These are phyloP conservation scores for Pelargonium fulgidum DNA, from an alignment of 441 rosid genomes.

Conservation along the genomic window DNA sequence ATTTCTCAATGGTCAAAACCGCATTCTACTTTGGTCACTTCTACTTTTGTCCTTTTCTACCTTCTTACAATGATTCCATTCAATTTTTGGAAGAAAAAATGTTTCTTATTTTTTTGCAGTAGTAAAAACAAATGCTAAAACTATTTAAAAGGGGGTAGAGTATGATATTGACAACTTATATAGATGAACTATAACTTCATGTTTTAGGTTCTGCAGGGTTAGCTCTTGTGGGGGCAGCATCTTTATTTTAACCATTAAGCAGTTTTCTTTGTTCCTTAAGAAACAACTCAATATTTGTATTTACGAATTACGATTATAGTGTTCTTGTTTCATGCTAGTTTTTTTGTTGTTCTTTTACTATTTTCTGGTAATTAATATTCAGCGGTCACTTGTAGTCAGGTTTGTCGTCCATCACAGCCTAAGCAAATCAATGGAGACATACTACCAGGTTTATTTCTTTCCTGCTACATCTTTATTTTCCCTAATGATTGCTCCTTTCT, in stretches of 20 bases:
- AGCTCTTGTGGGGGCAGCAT: not conserved
- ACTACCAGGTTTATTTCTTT: conserved; percentile 67
- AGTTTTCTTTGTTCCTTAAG: not conserved
- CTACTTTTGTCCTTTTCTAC: too few relatives aligned
- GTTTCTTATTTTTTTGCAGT: too few relatives aligned
- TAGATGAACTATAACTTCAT: not conserved
- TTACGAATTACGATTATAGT: not conserved
- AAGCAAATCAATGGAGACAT: conserved; percentile 98
- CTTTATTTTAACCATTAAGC: not conserved
- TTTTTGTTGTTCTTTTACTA: not conserved
- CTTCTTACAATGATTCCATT: too few relatives aligned
- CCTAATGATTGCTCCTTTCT: conserved; percentile 20
- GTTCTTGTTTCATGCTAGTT: conserved; percentile 1
- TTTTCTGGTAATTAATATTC: conserved; percentile 12
- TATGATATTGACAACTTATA: too few relatives aligned
- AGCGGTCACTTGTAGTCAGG: conserved; percentile 61
- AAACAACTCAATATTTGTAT: not conserved
- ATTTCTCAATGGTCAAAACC: too few relatives aligned
- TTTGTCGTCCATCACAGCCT: conserved; percentile 99
- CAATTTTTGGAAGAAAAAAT: too few relatives aligned
- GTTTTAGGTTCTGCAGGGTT: not conserved
- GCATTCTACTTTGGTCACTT: too few relatives aligned
- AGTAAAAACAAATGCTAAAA: too few relatives aligned
- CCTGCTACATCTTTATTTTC: conserved; percentile 19
- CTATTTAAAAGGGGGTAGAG: too few relatives aligned